A percentile compares a stretch with the other conserved stretches of the same genome.
Conservation (phyloP, 306 rosid genomes). For the Prunus kanzakura region DNA sequence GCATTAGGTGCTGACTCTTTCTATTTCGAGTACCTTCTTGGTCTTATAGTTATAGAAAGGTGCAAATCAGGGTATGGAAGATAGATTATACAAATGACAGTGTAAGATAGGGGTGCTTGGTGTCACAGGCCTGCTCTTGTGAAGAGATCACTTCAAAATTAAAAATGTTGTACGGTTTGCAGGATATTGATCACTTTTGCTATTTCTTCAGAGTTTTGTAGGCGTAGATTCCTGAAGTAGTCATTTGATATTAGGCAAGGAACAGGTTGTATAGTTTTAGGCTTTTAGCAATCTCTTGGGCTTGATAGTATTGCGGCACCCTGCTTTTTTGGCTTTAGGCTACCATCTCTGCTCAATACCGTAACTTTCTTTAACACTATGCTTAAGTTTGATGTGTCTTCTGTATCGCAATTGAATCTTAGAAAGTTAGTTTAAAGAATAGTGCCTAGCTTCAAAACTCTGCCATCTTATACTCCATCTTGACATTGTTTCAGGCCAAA, state of each 20-base stretch:
- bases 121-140: background rate
- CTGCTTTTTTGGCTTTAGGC: background rate
- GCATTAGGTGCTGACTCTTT: background rate
- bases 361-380: background rate
- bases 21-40: background rate
- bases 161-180: background rate
- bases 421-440: background rate
- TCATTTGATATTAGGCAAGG: background rate
- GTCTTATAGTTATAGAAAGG: too few relatives aligned
- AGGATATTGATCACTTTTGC: background rate
- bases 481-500: slow-evolving; percentile 65
- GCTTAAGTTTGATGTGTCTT: background rate
- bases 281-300: background rate
- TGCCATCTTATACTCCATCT: background rate
- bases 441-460: background rate
- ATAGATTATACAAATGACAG: background rate
- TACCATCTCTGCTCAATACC: background rate
- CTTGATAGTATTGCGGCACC: background rate
- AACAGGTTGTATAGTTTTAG: background rate
- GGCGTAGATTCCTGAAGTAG: background rate
- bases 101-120: background rate
- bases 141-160: background rate
- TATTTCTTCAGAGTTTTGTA: background rate
- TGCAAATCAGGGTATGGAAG: background rate
- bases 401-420: background rate